These are phyloP conservation scores for Ilyonectria mors-panacis DNA, from an alignment of 2,329 filamentous ascomycete genomes.

Conservation along the genomic window DNA sequence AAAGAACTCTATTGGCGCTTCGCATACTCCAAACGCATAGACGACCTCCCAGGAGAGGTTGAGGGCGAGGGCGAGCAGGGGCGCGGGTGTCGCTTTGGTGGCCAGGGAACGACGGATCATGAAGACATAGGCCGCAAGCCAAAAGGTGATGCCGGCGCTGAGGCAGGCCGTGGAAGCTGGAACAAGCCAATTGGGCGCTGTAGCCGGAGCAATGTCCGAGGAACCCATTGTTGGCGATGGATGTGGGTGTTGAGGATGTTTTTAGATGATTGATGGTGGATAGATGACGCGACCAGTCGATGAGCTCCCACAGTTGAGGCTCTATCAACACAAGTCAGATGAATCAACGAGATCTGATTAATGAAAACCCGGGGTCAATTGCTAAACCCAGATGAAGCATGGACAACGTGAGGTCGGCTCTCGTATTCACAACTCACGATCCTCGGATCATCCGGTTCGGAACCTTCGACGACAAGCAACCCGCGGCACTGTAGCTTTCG, in stretches of 20 bases:
- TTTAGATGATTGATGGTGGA: too few species aligned
- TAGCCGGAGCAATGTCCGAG: conserved; percentile 55
- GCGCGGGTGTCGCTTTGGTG: conserved; percentile 65
- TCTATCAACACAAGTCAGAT: too few species aligned
- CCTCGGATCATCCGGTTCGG: too few species aligned
- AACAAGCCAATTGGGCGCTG: conserved; percentile 56
- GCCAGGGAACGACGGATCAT: conserved; percentile 61
- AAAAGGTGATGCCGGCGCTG: conserved; percentile 55
- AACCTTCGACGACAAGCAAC: too few species aligned
- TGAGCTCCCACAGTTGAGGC: background rate
- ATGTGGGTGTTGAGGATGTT: too few species aligned
- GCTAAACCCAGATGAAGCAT: too few species aligned
- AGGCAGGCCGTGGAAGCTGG: conserved; percentile 54
- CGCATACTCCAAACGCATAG: conserved; percentile 63
- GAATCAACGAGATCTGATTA: too few species aligned
- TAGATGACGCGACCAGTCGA: background rate
- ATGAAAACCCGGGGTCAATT: too few species aligned
- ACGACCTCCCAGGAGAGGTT: conserved; percentile 69
- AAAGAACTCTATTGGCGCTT: conserved; percentile 58
- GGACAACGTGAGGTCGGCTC: too few species aligned
- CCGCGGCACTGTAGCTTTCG: too few species aligned
- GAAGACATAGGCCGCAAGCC: conserved; percentile 62
- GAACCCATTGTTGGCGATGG: conserved; percentile 54
- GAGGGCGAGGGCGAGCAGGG: conserved; percentile 62
- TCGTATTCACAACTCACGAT: too few species aligned